Evolutionary conservation across 805 yeast genomes (phyloP).

Genomic region (Pichia heedii): DNA sequence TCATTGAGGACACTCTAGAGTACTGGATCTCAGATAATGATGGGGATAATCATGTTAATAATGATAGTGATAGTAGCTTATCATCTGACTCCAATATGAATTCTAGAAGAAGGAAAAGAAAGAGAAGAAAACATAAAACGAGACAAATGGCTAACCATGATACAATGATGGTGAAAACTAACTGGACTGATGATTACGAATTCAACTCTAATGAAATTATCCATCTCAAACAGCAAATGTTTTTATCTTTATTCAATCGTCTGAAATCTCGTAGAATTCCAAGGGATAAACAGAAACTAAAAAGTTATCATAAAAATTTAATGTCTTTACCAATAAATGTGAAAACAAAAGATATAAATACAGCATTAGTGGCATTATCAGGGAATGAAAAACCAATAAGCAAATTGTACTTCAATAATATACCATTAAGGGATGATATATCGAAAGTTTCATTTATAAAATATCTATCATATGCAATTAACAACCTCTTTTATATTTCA

Average conservation of each 20-base stretch:
- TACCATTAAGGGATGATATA: not conserved
- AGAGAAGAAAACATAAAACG: not conserved
- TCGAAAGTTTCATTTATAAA: constrained; percentile 6
- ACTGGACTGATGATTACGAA: not conserved
- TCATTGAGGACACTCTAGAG: constrained; percentile 16
- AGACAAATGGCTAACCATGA: not conserved
- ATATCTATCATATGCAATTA: constrained; percentile 22
- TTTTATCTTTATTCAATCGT: constrained; percentile 1
- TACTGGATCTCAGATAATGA: constrained; percentile 16
- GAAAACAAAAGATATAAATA: not conserved
- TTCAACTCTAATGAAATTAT: constrained; percentile 1
- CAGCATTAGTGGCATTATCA: not conserved
- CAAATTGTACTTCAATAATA: not conserved
- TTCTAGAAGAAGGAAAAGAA: not conserved
- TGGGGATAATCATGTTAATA: not conserved
- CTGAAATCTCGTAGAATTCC: not conserved
- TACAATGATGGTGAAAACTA: not conserved
- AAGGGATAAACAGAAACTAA: not conserved
- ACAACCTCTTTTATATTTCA: constrained; percentile 39
- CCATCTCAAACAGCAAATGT: constrained; percentile 7
- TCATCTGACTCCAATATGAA: not conserved
- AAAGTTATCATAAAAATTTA: not conserved
- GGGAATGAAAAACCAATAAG: not conserved
- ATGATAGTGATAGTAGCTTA: not conserved
- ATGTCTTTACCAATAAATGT: not conserved